These are phyloP conservation scores for Lojkania enalia DNA, from an alignment of 2,329 filamentous ascomycete genomes.

Conservation along the genomic window DNA sequence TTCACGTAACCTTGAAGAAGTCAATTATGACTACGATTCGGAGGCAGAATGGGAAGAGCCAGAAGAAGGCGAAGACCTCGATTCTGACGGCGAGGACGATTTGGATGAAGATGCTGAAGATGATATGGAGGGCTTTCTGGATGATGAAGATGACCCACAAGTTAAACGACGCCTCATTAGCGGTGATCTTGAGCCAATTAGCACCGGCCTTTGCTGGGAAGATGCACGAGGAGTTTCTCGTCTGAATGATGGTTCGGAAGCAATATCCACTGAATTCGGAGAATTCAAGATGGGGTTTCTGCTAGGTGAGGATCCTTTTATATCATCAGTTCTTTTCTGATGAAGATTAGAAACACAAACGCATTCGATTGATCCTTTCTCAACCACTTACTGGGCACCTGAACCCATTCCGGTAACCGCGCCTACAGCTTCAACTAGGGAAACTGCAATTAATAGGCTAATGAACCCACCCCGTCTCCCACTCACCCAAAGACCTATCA, in stretches of 20 bases:
- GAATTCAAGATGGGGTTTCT: constrained; percentile 76
- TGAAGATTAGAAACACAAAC: constrained; percentile 44
- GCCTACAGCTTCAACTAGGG: constrained; percentile 18
- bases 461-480: constrained; percentile 50
- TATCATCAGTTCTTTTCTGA: constrained; percentile 23
- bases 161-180: constrained; percentile 61
- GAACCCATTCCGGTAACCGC: constrained; percentile 23
- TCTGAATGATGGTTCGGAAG: constrained; percentile 50
- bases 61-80: constrained; percentile 69
- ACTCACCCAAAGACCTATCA: constrained; percentile 44
- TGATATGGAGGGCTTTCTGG: constrained; percentile 87
- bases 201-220: constrained; percentile 84
- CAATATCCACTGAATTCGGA: constrained; percentile 56
- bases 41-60: constrained; percentile 84
- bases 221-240: constrained; percentile 50
- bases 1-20: constrained; percentile 60
- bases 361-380: constrained; percentile 81
- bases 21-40: constrained; percentile 83
- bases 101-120: constrained; percentile 75
- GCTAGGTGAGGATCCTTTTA: constrained; percentile 68
- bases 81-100: constrained; percentile 67
- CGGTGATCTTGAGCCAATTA: constrained; percentile 74
- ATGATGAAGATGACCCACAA: constrained; percentile 71
- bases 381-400: constrained; percentile 73
- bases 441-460: constrained; percentile 19